phyloP scores from a whole-genome alignment of 2,329 filamentous ascomycete genomes.

The Fusarium sp. region DNA sequence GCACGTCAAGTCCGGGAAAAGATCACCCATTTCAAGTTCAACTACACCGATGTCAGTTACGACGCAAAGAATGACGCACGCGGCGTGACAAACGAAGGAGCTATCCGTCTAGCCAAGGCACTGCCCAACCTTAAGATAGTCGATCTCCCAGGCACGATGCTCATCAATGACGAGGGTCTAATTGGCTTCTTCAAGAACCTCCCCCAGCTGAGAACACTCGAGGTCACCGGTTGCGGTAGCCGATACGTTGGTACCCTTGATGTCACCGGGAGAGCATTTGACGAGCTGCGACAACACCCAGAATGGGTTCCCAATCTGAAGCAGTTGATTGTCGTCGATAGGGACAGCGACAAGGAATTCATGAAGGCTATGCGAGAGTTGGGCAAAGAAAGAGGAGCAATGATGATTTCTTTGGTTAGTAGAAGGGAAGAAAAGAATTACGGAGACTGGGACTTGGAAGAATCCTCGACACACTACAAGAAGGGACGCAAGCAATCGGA shows the following conservation, averaged over 20 bases:
- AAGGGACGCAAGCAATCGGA: slow-evolving; percentile 20
- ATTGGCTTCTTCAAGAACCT: slow-evolving; percentile 1
- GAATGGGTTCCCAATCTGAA: slow-evolving; percentile 29
- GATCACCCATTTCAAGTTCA: slow-evolving; percentile 17
- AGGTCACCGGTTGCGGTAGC: slow-evolving; percentile 2
- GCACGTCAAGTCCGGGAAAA: slow-evolving; percentile 12
- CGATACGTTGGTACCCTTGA: too few species aligned
- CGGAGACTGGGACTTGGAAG: slow-evolving; percentile 28
- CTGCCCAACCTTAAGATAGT: slow-evolving; percentile 24
- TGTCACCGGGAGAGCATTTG: slow-evolving; percentile 1
- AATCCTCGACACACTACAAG: not conserved
- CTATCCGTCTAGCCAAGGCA: slow-evolving; percentile 15
- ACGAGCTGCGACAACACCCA: slow-evolving; percentile 16
- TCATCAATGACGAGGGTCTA: not conserved
- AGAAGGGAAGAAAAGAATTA: slow-evolving; percentile 18
- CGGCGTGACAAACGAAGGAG: slow-evolving; percentile 14
- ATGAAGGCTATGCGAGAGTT: slow-evolving; percentile 36
- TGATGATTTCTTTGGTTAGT: slow-evolving; percentile 6
- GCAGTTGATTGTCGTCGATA: not conserved
- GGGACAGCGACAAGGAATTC: not conserved
- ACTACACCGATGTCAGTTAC: slow-evolving; percentile 26
- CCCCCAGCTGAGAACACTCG: not conserved
- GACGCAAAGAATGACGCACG: not conserved
- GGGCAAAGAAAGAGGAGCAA: slow-evolving; percentile 10
- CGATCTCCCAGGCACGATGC: slow-evolving; percentile 12